Conservation (phyloP, 2,329 filamentous ascomycete genomes). For the Colletotrichum limetticola region DNA sequence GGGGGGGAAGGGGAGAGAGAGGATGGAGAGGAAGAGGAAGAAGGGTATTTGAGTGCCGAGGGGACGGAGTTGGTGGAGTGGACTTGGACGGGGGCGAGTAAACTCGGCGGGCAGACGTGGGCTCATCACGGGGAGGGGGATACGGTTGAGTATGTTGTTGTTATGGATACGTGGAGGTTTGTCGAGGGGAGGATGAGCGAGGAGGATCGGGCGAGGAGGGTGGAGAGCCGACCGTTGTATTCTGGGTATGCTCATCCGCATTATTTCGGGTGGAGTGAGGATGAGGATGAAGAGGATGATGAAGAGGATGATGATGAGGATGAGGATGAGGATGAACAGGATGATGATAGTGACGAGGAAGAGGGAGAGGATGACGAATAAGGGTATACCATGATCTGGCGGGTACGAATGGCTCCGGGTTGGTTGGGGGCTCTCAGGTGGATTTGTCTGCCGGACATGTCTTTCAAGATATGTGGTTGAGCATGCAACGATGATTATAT, state of each 20-base stretch:
- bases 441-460: too few relatives aligned
- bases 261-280: neutral
- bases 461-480: too few relatives aligned
- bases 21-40: neutral
- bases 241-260: too few relatives aligned
- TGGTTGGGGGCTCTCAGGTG: too few relatives aligned
- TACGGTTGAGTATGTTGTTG: slow-evolving; percentile 26
- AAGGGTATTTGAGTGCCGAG: slow-evolving; percentile 20
- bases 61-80: slow-evolving; percentile 13
- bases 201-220: slow-evolving; percentile 4
- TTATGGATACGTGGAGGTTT: slow-evolving; percentile 24
- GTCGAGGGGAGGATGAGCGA: slow-evolving; percentile 2
- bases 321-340: neutral
- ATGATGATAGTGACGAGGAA: neutral
- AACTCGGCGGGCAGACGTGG: slow-evolving; percentile 8
- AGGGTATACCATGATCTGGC: neutral
- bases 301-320: too few relatives aligned
- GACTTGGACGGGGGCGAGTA: slow-evolving; percentile 19
- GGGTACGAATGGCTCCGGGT: too few relatives aligned
- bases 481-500: too few relatives aligned
- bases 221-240: neutral
- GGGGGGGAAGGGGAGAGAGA: too few relatives aligned
- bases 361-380: neutral
- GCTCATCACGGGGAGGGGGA: slow-evolving; percentile 19
- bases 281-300: neutral